Evolutionary conservation across 2,329 filamentous ascomycete genomes (phyloP).

Genomic region (Cordyceps farinosa): DNA sequence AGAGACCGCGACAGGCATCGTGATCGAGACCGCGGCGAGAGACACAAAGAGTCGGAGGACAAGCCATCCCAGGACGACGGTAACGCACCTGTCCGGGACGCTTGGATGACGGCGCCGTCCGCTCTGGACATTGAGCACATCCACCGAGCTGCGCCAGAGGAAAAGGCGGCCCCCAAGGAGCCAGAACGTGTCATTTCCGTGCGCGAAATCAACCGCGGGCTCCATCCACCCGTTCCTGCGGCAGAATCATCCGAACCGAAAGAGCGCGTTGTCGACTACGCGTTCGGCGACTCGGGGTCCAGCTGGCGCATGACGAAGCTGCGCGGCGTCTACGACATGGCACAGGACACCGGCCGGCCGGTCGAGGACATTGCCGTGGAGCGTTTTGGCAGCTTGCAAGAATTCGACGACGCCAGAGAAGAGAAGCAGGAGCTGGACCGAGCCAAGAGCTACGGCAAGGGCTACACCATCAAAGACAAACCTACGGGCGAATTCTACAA

Average conservation of each 20-base stretch:
- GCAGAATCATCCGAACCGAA: conserved; percentile 37
- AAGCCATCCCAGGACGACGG: conserved; percentile 43
- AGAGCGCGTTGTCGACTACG: conserved; percentile 64
- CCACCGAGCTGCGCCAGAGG: conserved; percentile 54
- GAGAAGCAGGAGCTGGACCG: conserved; percentile 89
- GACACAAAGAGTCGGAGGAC: conserved; percentile 39
- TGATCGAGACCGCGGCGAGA: conserved; percentile 26
- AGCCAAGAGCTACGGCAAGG: conserved; percentile 75
- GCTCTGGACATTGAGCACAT: conserved; percentile 81
- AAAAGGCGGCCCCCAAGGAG: conserved; percentile 50
- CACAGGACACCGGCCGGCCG: conserved; percentile 66
- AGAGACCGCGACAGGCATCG: conserved; percentile 31
- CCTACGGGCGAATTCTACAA: conserved; percentile 83
- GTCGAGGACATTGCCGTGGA: conserved; percentile 82
- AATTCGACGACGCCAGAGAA: conserved; percentile 90
- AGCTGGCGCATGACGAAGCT: conserved; percentile 97
- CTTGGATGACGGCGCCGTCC: conserved; percentile 92
- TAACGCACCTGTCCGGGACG: conserved; percentile 55
- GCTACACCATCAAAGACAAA: conserved; percentile 80
- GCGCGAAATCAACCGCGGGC: conserved; percentile 72
- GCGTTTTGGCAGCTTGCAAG: conserved; percentile 73
- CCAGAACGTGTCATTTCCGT: conserved; percentile 71
- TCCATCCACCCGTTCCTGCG: conserved; percentile 38
- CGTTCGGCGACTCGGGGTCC: conserved; percentile 83
- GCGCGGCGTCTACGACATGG: conserved; percentile 75